Evolutionary conservation across 345 rosid species (phyloP).

Genomic region (Orychophragmus violaceus): DNA sequence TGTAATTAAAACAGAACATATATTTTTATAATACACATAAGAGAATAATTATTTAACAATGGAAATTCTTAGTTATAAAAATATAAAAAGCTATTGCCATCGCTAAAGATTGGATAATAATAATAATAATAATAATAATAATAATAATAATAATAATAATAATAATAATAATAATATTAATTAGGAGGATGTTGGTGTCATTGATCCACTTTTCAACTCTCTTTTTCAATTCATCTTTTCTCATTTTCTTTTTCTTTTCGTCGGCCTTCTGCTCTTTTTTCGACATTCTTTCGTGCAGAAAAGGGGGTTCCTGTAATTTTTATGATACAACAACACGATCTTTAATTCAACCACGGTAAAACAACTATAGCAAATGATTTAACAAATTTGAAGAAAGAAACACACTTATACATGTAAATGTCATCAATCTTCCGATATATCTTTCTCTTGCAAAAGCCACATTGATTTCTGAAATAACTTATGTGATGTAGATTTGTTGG

Average conservation of each 20-base stretch:
- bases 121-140: too few relatives aligned
- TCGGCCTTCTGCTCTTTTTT: not conserved
- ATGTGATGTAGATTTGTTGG: not conserved
- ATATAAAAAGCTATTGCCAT: not conserved
- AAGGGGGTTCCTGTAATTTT: too few relatives aligned
- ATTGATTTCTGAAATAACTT: slow-evolving; percentile 13
- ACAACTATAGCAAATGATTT: not conserved
- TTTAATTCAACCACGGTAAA: not conserved
- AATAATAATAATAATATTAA: too few relatives aligned
- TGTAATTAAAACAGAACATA: not conserved
- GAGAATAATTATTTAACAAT: not conserved
- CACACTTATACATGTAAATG: slow-evolving; percentile 23
- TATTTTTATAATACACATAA: not conserved
- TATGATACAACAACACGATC: too few relatives aligned
- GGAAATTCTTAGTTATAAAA: not conserved
- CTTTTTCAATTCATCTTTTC: not conserved
- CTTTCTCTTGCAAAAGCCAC: slow-evolving; percentile 14
- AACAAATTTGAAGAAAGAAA: not conserved
- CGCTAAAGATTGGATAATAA: not conserved
- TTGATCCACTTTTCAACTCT: not conserved
- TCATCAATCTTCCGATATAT: not conserved
- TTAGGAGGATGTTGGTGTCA: too few relatives aligned
- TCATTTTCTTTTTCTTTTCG: not conserved
- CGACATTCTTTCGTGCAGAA: slow-evolving; percentile 9
- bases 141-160: too few relatives aligned